These are phyloP conservation scores for Lagenidium sp. DNA, from an alignment of 352 stramenopile genomes.

Conservation along the genomic window DNA sequence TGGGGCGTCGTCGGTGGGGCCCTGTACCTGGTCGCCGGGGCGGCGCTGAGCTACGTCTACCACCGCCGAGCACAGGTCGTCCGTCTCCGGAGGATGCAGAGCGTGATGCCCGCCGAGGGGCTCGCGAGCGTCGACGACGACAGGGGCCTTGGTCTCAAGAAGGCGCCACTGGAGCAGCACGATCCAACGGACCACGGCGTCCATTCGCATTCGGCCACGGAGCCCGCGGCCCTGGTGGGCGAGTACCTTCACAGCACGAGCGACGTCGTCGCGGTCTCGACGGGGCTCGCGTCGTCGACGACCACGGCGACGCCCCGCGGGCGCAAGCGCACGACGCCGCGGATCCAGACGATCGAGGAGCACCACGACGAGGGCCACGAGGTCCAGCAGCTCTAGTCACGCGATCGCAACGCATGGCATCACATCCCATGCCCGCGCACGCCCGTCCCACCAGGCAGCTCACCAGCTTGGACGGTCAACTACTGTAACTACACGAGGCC, in stretches of 20 bases:
- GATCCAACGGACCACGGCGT: too few relatives aligned
- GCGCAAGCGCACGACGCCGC: constrained; percentile 7
- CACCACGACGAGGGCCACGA: constrained; percentile 11
- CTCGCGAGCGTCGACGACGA: background rate
- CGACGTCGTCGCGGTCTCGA: background rate
- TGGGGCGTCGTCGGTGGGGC: constrained; percentile 19
- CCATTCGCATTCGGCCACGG: background rate
- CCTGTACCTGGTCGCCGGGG: constrained; percentile 16
- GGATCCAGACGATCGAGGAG: constrained; percentile 16
- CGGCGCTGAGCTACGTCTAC: constrained; percentile 5
- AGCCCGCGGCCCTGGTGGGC: background rate
- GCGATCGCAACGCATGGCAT: too few relatives aligned
- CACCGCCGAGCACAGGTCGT: constrained; percentile 8
- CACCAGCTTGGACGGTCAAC: too few relatives aligned
- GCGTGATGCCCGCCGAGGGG: constrained; percentile 12
- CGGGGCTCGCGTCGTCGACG: too few relatives aligned
- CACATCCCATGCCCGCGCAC: too few relatives aligned
- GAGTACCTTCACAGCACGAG: constrained; percentile 6
- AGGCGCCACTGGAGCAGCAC: too few relatives aligned
- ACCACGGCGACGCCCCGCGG: too few relatives aligned
- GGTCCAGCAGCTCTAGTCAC: constrained; percentile 3
- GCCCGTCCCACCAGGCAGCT: too few relatives aligned
- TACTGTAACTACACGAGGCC: too few relatives aligned
- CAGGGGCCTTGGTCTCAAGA: too few relatives aligned
- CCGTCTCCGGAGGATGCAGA: constrained; percentile 11